Conservation (phyloP, 2,329 filamentous ascomycete genomes). For the Rhynchosporium agropyri region DNA sequence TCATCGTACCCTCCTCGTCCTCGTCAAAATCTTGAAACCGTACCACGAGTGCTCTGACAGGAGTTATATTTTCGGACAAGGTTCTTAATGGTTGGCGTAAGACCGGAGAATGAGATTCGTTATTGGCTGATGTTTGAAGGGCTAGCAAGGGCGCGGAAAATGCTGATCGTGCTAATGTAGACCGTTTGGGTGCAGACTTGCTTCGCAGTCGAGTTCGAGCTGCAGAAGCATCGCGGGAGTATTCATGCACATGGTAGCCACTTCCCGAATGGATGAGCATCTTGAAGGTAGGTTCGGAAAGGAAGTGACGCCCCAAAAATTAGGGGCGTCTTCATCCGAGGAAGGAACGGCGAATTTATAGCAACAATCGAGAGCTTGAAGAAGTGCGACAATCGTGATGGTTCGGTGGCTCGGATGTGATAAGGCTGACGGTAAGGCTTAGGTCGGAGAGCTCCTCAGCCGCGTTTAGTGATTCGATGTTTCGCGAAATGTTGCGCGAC, state of each 20-base stretch:
- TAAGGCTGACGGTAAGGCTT: constrained; percentile 29
- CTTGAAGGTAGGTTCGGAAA: constrained; percentile 21
- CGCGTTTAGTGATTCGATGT: constrained; percentile 13
- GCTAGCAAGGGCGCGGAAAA: constrained; percentile 37
- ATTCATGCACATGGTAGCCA: constrained; percentile 40
- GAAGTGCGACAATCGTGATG: constrained; percentile 4
- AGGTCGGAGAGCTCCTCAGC: constrained; percentile 23
- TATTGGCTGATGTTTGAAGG: constrained; percentile 32
- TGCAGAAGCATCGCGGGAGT: constrained; percentile 20
- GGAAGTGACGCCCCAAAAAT: constrained; percentile 31
- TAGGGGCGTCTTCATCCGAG: constrained; percentile 31
- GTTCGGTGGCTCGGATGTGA: constrained; percentile 14
- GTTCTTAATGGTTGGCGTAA: constrained; percentile 32
- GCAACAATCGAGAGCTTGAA: constrained; percentile 5
- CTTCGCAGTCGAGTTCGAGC: constrained; percentile 25
- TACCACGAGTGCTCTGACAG: constrained; percentile 33
- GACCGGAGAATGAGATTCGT: constrained; percentile 31
- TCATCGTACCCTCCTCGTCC: constrained; percentile 40
- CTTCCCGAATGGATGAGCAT: constrained; percentile 42
- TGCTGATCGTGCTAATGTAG: constrained; percentile 38
- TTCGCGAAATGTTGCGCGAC: constrained; percentile 3
- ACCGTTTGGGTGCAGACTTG: constrained; percentile 30
- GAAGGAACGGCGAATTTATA: constrained; percentile 15
- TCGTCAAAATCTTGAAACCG: constrained; percentile 38
- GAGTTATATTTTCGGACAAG: constrained; percentile 35